Conservation (phyloP, 257 asterid species). For the Ilex aquifolium region DNA sequence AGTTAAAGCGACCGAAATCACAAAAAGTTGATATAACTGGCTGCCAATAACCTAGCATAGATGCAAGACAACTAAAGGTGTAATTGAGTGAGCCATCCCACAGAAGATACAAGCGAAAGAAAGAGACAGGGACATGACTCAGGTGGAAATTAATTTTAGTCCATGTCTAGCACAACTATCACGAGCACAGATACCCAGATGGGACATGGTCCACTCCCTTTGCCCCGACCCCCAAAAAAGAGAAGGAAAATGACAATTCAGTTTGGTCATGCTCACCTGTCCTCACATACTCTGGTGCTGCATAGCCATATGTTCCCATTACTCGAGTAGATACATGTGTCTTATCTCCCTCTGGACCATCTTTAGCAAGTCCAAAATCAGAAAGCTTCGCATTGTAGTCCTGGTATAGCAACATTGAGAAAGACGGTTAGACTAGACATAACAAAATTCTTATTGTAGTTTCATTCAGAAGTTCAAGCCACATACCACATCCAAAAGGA, state of each 20-base stretch:
- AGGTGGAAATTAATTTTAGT: no score
- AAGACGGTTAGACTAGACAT: constrained; percentile 15
- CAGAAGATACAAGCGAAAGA: no score
- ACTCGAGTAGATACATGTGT: constrained; percentile 84
- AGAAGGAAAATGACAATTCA: neutral
- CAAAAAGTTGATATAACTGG: no score
- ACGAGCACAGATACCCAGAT: no score
- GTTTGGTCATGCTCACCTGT: constrained; percentile 34
- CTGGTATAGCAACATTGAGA: constrained; percentile 28
- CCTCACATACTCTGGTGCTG: constrained; percentile 81
- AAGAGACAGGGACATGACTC: no score
- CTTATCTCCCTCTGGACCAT: constrained; percentile 76
- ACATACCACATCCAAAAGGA: constrained; percentile 57
- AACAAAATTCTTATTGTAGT: neutral
- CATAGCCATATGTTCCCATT: constrained; percentile 87
- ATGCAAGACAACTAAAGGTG: no score
- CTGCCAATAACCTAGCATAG: no score
- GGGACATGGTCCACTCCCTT: no score
- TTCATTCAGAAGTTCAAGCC: constrained; percentile 17
- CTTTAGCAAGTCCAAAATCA: constrained; percentile 85
- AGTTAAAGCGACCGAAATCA: no score
- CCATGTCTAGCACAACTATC: no score
- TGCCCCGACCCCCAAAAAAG: neutral
- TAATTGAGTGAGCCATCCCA: no score
- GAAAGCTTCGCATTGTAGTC: constrained; percentile 83